Evolutionary conservation across 225 moss, liverwort and hornwort species (phyloP), one percentile per base, ranked within the genome.

Genomic region (Bryoerythrophyllum caledonicum): DNA sequence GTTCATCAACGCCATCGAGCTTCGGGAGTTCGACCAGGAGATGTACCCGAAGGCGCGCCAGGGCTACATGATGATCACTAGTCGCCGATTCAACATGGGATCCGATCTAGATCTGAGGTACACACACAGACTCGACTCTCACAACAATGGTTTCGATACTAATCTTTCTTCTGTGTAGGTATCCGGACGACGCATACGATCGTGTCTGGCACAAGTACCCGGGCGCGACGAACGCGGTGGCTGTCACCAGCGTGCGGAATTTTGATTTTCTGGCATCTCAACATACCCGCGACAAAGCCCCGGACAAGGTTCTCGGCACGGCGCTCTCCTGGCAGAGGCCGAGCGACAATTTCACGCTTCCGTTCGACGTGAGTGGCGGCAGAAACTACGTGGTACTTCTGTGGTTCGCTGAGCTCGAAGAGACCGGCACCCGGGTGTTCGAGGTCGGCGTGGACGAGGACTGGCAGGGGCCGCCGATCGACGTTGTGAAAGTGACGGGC

Each of bases 361-460:
- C 70, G 13, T 73, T 84, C 57, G 6, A 75, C 24, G 76, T 76
- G 14, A 26, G 11, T 20, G 84, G 67, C 59, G 74, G 56, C 32
- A 28, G 35, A 72, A 58, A 58, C 23, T 87, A 87, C 24, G 62
- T 72, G 34, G 63, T 84, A 15, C 74, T 71, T 19, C 67, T 79
- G 28, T 84, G 74, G 81, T 87, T 79, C 53, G 84, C 84, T 8
- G 82, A 87, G 26, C 46, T 87, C 14, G 82, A 53, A 28, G 24
- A 3, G 4, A 6, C 1, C 17, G 35, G 32, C 21, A 40, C 2
- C 8, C 74, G 81, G 6, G 62, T 71, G 25, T 78, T 87, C 20
- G 30, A 19, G 60, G 79, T 77, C 24, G 82, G 76, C 24, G 53
- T 76, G 23, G 77, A 82, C 52, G 68, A 27, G 15, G 59, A 25